Evolutionary conservation across 345 rosid genomes (phyloP).

Genomic region (Syzygium jambos): DNA sequence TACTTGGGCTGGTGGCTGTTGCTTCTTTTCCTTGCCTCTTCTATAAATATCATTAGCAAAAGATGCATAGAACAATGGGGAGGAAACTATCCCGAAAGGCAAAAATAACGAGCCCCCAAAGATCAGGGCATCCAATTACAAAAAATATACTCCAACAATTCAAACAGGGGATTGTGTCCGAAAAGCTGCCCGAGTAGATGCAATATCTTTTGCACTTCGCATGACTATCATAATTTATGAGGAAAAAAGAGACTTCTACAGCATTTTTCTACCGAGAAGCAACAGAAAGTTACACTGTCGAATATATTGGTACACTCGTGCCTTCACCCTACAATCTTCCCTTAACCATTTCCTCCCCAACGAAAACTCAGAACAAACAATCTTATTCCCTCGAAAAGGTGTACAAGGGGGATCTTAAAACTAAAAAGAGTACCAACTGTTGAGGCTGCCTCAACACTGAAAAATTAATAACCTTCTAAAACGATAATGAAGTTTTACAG

Average conservation of each 20-base stretch:
- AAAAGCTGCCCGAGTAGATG: not conserved
- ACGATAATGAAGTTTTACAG: not conserved
- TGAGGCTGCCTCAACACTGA: not conserved
- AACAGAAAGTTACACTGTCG: not conserved
- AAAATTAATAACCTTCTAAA: not conserved
- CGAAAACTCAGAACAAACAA: not conserved
- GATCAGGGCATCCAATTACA: not conserved
- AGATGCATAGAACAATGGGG: not conserved
- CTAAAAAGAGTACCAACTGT: not conserved
- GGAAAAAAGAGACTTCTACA: not conserved
- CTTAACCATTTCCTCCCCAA: not conserved
- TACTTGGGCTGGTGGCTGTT: not conserved
- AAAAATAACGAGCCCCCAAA: not conserved
- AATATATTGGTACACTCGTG: not conserved
- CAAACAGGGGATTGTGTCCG: not conserved
- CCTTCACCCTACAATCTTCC: not conserved
- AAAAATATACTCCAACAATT: not conserved
- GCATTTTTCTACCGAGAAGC: not conserved
- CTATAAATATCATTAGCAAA: too few species aligned
- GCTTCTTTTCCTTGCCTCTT: not conserved
- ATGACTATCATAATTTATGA: not conserved
- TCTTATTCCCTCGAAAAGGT: not conserved
- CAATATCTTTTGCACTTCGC: not conserved
- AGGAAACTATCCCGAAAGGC: not conserved
- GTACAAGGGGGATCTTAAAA: not conserved